Percentiles rank a stretch among this genome's conserved stretches.
Evolutionary conservation across 441 rosid species (phyloP).

Genomic region (Codiaeum variegatum): DNA sequence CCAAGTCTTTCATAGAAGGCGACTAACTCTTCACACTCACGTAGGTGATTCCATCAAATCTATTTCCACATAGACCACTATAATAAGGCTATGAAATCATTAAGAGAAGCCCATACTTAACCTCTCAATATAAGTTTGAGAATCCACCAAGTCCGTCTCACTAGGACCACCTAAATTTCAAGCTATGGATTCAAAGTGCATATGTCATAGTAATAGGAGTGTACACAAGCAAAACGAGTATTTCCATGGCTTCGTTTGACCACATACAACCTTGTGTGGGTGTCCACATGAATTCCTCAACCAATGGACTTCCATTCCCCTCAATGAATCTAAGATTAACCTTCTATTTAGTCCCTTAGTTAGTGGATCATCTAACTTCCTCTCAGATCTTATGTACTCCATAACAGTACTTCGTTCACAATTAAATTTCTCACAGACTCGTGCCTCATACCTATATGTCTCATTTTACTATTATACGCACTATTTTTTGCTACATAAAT

Average conservation of each 20-base stretch:
- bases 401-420: neutral
- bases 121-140: too few species aligned
- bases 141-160: too few species aligned
- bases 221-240: too few species aligned
- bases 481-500: neutral
- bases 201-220: too few species aligned
- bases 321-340: neutral
- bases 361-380: neutral
- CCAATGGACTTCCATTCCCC: neutral
- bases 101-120: too few species aligned
- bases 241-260: too few species aligned
- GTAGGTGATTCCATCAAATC: neutral
- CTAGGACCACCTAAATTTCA: too few species aligned
- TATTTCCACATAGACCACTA: neutral
- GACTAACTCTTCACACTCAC: too few species aligned
- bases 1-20: neutral
- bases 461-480: neutral
- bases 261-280: too few species aligned
- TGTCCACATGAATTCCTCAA: too few species aligned
- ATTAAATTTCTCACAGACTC: neutral
- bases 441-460: neutral
- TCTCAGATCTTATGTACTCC: neutral
- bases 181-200: neutral
- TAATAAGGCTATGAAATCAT: neutral
- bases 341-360: neutral